Evolutionary conservation across 2,329 filamentous ascomycete species (phyloP).

Genomic region (Fusarium sp.): DNA sequence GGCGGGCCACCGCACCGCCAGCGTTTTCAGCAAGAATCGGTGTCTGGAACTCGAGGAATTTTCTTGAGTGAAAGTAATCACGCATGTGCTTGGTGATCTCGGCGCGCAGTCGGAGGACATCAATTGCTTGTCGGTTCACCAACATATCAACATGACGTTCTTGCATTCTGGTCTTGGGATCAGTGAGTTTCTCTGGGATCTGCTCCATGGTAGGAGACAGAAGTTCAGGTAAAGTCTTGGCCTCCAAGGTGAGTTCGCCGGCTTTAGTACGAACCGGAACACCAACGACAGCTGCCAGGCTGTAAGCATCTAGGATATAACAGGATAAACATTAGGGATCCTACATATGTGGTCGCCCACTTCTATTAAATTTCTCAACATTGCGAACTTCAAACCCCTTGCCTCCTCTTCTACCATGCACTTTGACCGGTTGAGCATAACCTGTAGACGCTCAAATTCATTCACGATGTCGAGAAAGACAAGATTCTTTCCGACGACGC

Average conservation of each 20-base stretch:
- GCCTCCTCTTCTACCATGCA: slow-evolving; percentile 48
- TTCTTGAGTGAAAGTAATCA: slow-evolving; percentile 72
- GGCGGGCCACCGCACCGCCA: slow-evolving; percentile 86
- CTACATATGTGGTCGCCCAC: slow-evolving; percentile 86
- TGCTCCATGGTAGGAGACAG: slow-evolving; percentile 82
- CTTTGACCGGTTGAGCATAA: slow-evolving; percentile 73
- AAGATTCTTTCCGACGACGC: slow-evolving; percentile 77
- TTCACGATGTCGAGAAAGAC: slow-evolving; percentile 84
- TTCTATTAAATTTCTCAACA: slow-evolving; percentile 71
- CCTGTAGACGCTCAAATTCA: slow-evolving; percentile 76
- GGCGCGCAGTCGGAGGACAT: slow-evolving; percentile 77
- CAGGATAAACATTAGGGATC: slow-evolving; percentile 47
- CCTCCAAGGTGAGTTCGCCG: slow-evolving; percentile 80
- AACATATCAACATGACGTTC: slow-evolving; percentile 88
- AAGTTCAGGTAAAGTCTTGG: slow-evolving; percentile 72
- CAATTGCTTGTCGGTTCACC: slow-evolving; percentile 71
- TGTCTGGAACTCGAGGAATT: slow-evolving; percentile 89
- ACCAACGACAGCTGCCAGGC: slow-evolving; percentile 70
- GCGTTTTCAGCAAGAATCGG: slow-evolving; percentile 84
- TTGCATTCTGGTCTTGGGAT: slow-evolving; percentile 75
- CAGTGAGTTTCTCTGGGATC: slow-evolving; percentile 74
- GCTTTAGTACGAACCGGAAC: slow-evolving; percentile 71
- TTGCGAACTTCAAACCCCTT: slow-evolving; percentile 58
- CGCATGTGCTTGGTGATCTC: slow-evolving; percentile 78
- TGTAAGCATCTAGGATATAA: slow-evolving; percentile 34